Conservation (phyloP, 2,329 filamentous ascomycete species). For the Aureobasidium sp. region DNA sequence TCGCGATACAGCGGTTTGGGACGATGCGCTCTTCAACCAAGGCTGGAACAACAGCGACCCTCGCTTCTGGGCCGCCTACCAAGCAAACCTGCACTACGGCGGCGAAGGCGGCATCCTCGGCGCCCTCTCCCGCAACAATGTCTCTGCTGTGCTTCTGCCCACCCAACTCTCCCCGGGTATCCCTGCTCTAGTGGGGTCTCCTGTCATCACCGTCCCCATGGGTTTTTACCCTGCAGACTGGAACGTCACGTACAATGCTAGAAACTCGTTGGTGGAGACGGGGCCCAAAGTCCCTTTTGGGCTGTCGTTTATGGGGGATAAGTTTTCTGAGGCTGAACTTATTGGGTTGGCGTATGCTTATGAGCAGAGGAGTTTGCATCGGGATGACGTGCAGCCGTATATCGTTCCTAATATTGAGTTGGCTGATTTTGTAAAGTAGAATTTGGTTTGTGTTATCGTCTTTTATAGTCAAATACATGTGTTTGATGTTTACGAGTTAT, state of each 20-base stretch:
- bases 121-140: constrained; percentile 48
- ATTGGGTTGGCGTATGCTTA: constrained; percentile 62
- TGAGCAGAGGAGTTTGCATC: constrained; percentile 53
- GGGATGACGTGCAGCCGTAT: constrained; percentile 43
- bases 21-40: constrained; percentile 41
- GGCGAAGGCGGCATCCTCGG: constrained; percentile 56
- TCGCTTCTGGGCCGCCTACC: constrained; percentile 52
- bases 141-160: constrained; percentile 58
- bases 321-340: constrained; percentile 55
- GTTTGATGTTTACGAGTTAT: too few species aligned
- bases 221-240: constrained; percentile 48
- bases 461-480: too few species aligned
- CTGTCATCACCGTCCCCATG: constrained; percentile 57
- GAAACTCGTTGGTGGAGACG: constrained; percentile 46
- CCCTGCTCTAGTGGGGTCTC: constrained; percentile 52
- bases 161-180: constrained; percentile 43
- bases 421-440: constrained; percentile 32
- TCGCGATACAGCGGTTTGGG: constrained; percentile 53
- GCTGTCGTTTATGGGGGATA: constrained; percentile 54
- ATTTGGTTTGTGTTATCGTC: neutral
- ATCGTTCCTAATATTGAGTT: constrained; percentile 45
- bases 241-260: constrained; percentile 37
- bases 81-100: constrained; percentile 47
- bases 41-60: constrained; percentile 52
- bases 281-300: constrained; percentile 56